Conservation (phyloP, 164 flowering plant species). For the Pachysandra terminalis region DNA sequence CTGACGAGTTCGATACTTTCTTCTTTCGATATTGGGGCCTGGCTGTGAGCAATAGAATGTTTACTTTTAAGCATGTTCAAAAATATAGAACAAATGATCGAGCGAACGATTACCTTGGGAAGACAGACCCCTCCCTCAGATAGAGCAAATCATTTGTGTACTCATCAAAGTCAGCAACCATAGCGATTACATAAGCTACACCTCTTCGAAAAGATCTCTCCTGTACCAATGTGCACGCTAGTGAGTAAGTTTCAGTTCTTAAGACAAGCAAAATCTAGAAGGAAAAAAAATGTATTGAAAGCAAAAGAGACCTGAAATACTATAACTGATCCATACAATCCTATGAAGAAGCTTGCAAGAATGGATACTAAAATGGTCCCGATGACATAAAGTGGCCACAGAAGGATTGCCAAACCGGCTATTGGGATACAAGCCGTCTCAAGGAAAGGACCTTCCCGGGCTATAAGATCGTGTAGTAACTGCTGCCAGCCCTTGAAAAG, state of each 20-base stretch:
- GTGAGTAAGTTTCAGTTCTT: too few relatives aligned
- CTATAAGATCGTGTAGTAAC: slow-evolving; percentile 66
- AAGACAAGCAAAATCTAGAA: too few relatives aligned
- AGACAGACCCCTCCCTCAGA: slow-evolving; percentile 79
- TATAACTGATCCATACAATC: slow-evolving; percentile 70
- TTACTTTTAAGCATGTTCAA: slow-evolving; percentile 14
- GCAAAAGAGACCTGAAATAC: too few relatives aligned
- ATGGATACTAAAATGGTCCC: slow-evolving; percentile 67
- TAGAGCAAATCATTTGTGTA: slow-evolving; percentile 95
- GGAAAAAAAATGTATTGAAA: too few relatives aligned
- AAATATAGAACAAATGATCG: slow-evolving; percentile 12
- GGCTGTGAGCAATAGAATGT: slow-evolving; percentile 33
- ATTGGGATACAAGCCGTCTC: slow-evolving; percentile 92
- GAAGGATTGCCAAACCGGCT: slow-evolving; percentile 84
- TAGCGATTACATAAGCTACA: slow-evolving; percentile 74
- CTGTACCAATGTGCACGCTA: slow-evolving; percentile 28
- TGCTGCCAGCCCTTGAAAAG: slow-evolving; percentile 88
- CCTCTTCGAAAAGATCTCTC: slow-evolving; percentile 83
- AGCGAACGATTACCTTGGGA: slow-evolving; percentile 69
- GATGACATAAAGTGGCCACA: slow-evolving; percentile 87
- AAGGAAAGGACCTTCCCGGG: slow-evolving; percentile 95
- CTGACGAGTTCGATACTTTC: slow-evolving; percentile 39
- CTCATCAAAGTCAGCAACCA: slow-evolving; percentile 95
- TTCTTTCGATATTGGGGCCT: slow-evolving; percentile 79
- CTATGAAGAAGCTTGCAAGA: slow-evolving; percentile 76